Percentiles rank a stretch among this genome's conserved stretches.
Evolutionary conservation across 2,329 filamentous ascomycete species (phyloP).

Genomic region (Lecanicillium sp.): DNA sequence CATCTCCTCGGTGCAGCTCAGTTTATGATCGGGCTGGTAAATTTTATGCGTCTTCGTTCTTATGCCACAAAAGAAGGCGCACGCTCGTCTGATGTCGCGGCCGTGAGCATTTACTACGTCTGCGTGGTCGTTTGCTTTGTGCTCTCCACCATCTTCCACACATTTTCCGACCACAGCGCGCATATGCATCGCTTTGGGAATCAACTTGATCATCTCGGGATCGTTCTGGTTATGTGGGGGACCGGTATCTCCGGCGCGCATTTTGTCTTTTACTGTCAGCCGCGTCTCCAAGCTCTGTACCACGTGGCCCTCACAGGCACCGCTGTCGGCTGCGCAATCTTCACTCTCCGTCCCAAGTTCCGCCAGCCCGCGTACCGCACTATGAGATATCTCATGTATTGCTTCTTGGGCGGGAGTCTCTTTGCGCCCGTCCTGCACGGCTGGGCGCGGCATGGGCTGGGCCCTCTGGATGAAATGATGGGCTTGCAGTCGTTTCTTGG

Average conservation of each 20-base stretch:
- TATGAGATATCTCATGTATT: conserved; percentile 21
- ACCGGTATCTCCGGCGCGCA: conserved; percentile 22
- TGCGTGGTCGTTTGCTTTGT: conserved; percentile 23
- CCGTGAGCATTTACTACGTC: conserved; percentile 20
- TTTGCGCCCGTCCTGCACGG: conserved; percentile 23
- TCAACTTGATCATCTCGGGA: conserved; percentile 26
- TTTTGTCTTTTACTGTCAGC: conserved; percentile 23
- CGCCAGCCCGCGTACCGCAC: conserved; percentile 21
- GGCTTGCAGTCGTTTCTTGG: conserved; percentile 22
- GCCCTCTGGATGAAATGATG: conserved; percentile 19
- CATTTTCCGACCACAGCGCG: conserved; percentile 25
- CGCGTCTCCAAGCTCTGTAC: conserved; percentile 16
- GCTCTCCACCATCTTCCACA: conserved; percentile 23
- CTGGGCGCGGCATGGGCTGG: conserved; percentile 16
- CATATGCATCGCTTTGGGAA: conserved; percentile 23
- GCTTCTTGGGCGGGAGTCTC: conserved; percentile 20
- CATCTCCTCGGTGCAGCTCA: conserved; percentile 22
- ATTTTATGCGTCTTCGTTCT: conserved; percentile 13
- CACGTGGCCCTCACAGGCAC: conserved; percentile 18
- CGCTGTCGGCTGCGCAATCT: conserved; percentile 21
- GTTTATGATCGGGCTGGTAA: conserved; percentile 17
- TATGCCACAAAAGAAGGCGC: conserved; percentile 9
- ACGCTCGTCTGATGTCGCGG: conserved; percentile 8
- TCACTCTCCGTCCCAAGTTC: conserved; percentile 23
- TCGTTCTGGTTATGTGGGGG: conserved; percentile 24